A percentile compares a stretch with the other conserved stretches of the same genome.
Conservation (phyloP, 306 rosid genomes). For the Castanea sativa region DNA sequence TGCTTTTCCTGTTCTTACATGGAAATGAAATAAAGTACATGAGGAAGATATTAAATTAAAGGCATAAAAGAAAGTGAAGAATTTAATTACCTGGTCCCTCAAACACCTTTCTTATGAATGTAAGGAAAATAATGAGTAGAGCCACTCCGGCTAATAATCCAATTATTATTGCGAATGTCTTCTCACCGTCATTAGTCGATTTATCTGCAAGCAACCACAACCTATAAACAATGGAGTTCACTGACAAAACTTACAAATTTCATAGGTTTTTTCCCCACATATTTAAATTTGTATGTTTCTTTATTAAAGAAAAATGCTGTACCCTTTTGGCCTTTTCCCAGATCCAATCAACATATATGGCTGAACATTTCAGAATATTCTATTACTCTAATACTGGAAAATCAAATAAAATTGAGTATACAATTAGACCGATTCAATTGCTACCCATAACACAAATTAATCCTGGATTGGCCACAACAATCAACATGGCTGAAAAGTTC, state of each 20-base stretch:
- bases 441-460: too few species aligned
- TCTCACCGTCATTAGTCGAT: constrained; percentile 55
- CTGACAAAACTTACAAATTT: neutral
- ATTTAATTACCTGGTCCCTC: constrained; percentile 48
- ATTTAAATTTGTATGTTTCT: neutral
- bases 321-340: neutral
- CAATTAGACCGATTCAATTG: too few species aligned
- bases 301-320: neutral
- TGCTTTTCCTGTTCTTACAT: neutral
- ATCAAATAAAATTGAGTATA: too few species aligned
- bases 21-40: neutral
- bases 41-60: neutral
- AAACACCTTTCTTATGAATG: constrained; percentile 61
- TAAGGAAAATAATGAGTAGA: constrained; percentile 66
- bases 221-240: neutral
- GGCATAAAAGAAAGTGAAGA: neutral
- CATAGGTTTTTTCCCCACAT: neutral
- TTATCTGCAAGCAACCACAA: constrained; percentile 40
- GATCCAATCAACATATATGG: neutral
- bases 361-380: too few species aligned
- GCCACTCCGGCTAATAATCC: constrained; percentile 91
- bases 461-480: neutral
- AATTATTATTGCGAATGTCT: constrained; percentile 87
- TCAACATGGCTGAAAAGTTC: neutral
- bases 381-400: too few species aligned